These are phyloP conservation scores for Klebsormidium nitens DNA, from an alignment of 139 green algal species.

Conservation along the genomic window DNA sequence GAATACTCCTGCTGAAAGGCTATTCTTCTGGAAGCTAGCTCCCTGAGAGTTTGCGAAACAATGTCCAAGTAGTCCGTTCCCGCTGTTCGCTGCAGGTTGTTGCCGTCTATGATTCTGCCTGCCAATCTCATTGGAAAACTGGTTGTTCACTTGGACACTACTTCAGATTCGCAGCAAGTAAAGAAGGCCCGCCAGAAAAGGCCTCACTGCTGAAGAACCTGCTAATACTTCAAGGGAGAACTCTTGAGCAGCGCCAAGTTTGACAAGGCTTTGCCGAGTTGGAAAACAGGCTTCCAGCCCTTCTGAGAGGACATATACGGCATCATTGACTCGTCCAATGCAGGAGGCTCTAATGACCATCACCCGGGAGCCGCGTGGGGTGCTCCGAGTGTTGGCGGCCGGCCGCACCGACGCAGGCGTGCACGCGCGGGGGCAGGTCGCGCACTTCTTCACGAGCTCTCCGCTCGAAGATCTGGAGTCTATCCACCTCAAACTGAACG, in stretches of 20 bases:
- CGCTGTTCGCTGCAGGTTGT: no score
- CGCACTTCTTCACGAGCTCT: slow-evolving; percentile 1
- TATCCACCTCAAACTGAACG: slow-evolving; percentile 24
- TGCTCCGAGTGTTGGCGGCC: slow-evolving; percentile 48
- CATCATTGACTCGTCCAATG: no score
- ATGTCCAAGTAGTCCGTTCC: no score
- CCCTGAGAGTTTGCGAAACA: no score
- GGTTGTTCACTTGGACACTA: no score
- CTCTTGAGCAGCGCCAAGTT: neutral
- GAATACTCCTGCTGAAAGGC: no score
- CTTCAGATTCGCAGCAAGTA: slow-evolving; percentile 57
- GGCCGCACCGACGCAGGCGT: slow-evolving; percentile 76
- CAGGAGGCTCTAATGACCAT: slow-evolving; percentile 22
- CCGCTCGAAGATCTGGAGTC: slow-evolving; percentile 6
- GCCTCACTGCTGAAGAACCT: slow-evolving; percentile 32
- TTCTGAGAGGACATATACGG: no score
- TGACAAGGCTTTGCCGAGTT: no score
- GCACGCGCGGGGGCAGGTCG: slow-evolving; percentile 66
- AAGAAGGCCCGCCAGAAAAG: slow-evolving; percentile 3
- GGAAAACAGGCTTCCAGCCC: no score
- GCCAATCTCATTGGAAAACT: no score
- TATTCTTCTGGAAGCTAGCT: no score
- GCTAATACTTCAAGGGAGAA: slow-evolving; percentile 36
- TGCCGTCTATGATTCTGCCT: no score
- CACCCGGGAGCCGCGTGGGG: slow-evolving; percentile 34